A percentile compares a stretch with the other conserved stretches of the same genome.
Evolutionary conservation across 1,139 yeast genomes (phyloP).

Genomic region (Yamadazyma songkhlaensis): DNA sequence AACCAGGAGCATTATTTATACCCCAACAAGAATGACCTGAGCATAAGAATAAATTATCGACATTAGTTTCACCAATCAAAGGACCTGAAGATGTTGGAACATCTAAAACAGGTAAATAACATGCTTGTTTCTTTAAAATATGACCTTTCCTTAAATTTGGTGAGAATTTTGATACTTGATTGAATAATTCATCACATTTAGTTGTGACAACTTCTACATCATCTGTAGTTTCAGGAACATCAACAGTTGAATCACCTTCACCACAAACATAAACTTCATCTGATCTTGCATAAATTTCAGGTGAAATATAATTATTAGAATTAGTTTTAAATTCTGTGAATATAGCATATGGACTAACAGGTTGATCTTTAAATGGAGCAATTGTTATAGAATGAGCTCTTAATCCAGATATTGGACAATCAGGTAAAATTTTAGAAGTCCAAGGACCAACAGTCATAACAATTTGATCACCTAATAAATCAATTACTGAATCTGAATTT

Average conservation of each 20-base stretch:
- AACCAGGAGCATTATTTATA: constrained; percentile 94
- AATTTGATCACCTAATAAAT: constrained; percentile 65
- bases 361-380: constrained; percentile 66
- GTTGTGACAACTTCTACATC: constrained; percentile 86
- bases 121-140: constrained; percentile 84
- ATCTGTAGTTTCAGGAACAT: constrained; percentile 90
- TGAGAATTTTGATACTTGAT: constrained; percentile 76
- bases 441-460: constrained; percentile 94
- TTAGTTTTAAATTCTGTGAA: constrained; percentile 84
- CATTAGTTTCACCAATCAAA: constrained; percentile 88
- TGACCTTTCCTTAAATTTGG: constrained; percentile 72
- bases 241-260: constrained; percentile 89
- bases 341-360: constrained; percentile 87
- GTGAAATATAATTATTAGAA: constrained; percentile 67
- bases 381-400: constrained; percentile 95
- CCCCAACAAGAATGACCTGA: constrained; percentile 99
- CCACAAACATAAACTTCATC: constrained; percentile 98
- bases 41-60: constrained; percentile 72
- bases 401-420: constrained; percentile 88
- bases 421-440: constrained; percentile 87
- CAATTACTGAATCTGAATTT: constrained; percentile 24
- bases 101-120: constrained; percentile 91
- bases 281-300: constrained; percentile 91
- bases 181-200: constrained; percentile 84
- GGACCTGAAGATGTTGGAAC: constrained; percentile 94